phyloP scores from a whole-genome alignment of 2,329 filamentous ascomycete genomes.

The Grosmannia serpens region DNA sequence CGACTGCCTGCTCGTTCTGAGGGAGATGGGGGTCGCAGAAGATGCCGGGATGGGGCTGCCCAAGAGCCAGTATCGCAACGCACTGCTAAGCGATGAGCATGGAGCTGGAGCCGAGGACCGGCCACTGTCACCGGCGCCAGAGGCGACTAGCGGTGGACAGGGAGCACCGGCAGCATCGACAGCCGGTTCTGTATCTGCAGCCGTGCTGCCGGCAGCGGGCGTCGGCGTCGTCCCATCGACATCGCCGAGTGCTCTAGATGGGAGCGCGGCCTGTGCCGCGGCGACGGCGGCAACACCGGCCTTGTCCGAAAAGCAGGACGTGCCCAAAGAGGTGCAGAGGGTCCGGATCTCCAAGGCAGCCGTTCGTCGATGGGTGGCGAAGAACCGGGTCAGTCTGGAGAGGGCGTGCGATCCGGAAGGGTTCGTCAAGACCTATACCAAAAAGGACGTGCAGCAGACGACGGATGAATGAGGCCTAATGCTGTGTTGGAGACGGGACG shows the following conservation, averaged over 20 bases:
- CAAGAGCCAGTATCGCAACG: slow-evolving; percentile 5
- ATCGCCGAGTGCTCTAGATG: neutral
- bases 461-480: slow-evolving; percentile 21
- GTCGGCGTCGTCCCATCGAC: slow-evolving; percentile 7
- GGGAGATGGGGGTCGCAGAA: slow-evolving; percentile 65
- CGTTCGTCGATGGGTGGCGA: slow-evolving; percentile 55
- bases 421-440: slow-evolving; percentile 58
- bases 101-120: slow-evolving; percentile 9
- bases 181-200: neutral
- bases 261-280: too few species aligned
- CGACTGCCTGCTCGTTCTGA: slow-evolving; percentile 67
- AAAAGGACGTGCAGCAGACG: slow-evolving; percentile 25
- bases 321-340: slow-evolving; percentile 25
- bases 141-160: neutral
- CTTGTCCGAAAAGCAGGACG: slow-evolving; percentile 12
- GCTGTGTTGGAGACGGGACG: neutral
- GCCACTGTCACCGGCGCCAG: neutral
- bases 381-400: slow-evolving; percentile 50
- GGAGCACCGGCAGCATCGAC: neutral
- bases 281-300: neutral
- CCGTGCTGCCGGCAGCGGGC: slow-evolving; percentile 7
- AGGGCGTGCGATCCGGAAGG: slow-evolving; percentile 61
- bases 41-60: slow-evolving; percentile 39
- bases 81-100: neutral
- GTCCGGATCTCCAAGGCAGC: slow-evolving; percentile 42